Evolutionary conservation across 176 grass and related monocot genomes (phyloP), one percentile per base, ranked within the genome.

Genomic region (Hsuehochloa calcarea): DNA sequence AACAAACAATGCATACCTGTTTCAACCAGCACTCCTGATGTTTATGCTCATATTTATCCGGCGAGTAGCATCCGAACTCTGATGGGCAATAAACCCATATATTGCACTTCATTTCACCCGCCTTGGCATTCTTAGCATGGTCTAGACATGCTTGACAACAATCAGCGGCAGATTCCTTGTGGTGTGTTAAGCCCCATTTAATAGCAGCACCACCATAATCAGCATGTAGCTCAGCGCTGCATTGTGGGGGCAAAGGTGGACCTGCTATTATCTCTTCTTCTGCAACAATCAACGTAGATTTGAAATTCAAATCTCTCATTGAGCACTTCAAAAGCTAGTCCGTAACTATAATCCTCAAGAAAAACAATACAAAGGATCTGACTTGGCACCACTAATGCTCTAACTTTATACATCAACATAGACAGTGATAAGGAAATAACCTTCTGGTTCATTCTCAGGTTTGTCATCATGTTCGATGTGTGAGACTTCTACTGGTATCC

Each of bases 1-100:
- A 55, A 74, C 47, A 90, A 58, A 55, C 17, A 56, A 14, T 14
- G 68, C 23, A 13, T 94, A 99, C 97, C 88, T 92, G 93, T 89
- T 99, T 99, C 78, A 99, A 84, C 97, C 97, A 99, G 76, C 97
- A 99, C 62, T 99, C 97, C 67, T 99, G 97, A 88, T 99, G 97
- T 62, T 99, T 99, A 91, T 99, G 97, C 52, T 96, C 91, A 74
- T 99, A 99, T 70, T 94, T 96, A 75, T 99, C 97, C 68, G 97
- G 97, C 20, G 93, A 94, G 83, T 80, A 94, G 81, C 97, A 99
- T 46, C 97, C 97, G 88, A 82, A 94, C 47, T 99, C 96, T 67
- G 96, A 99, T 47, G 96, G 96, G 65, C 93, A 99, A 83, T 99
- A 99, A 51, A 99, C 96, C 96, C 96, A 99, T 81, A 99, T 96